Conservation (phyloP, 1,139 yeast genomes). For the Suhomyces panamericanus region DNA sequence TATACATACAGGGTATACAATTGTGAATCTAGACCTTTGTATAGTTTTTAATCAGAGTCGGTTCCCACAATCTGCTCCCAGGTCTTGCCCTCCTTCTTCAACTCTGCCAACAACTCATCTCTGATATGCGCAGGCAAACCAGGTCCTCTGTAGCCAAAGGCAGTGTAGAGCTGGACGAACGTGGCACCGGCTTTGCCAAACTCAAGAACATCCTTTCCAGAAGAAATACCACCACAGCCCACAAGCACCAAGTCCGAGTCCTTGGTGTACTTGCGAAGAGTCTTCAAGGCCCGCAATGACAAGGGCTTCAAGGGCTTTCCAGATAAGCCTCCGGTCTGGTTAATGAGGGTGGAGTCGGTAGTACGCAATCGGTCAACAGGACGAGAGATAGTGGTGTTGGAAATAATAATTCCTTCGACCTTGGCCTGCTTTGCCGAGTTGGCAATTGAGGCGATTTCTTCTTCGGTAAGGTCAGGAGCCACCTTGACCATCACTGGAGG, state of each 20-base stretch:
- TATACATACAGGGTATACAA: too few species aligned
- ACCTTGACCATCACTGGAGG: constrained; percentile 87
- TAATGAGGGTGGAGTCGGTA: constrained; percentile 37
- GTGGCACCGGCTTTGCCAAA: constrained; percentile 94
- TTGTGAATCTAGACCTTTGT: too few species aligned
- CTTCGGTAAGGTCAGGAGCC: constrained; percentile 87
- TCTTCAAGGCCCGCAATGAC: constrained; percentile 66
- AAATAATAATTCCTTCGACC: constrained; percentile 88
- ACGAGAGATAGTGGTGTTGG: constrained; percentile 88
- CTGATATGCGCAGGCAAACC: constrained; percentile 79
- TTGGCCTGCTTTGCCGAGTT: constrained; percentile 72
- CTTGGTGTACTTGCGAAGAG: constrained; percentile 74
- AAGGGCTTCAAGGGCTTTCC: constrained; percentile 90
- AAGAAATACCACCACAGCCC: constrained; percentile 92
- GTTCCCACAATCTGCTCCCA: constrained; percentile 77
- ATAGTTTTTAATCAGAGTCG: constrained; percentile 24
- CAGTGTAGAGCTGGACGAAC: constrained; percentile 80
- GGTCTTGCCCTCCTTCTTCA: constrained; percentile 72
- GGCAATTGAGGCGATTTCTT: constrained; percentile 83
- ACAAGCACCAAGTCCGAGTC: constrained; percentile 69
- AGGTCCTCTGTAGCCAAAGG: constrained; percentile 92
- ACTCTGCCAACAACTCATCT: constrained; percentile 67
- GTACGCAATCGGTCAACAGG: constrained; percentile 56
- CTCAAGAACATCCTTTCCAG: constrained; percentile 85
- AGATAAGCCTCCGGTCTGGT: constrained; percentile 84